Evolutionary conservation across 345 rosid genomes (phyloP).

Genomic region (Litchi chinensis): DNA sequence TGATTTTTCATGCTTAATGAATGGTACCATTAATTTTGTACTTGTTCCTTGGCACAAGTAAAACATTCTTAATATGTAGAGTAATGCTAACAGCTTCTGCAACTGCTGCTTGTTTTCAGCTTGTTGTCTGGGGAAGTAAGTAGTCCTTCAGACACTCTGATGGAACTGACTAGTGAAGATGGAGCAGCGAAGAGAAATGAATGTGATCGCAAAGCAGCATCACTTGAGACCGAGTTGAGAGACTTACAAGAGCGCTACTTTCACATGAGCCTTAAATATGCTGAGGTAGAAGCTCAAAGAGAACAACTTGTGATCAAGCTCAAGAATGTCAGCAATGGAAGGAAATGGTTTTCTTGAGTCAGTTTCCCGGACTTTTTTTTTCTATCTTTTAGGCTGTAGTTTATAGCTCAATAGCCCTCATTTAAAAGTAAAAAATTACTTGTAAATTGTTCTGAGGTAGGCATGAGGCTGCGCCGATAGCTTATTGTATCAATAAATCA

Average conservation of each 20-base stretch:
- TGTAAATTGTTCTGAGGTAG: not conserved
- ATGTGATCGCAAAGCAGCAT: constrained; percentile 6
- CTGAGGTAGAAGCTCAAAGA: constrained; percentile 57
- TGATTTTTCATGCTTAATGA: not conserved
- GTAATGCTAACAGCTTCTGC: not conserved
- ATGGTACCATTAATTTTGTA: not conserved
- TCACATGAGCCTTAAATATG: constrained; percentile 64
- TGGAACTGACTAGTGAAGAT: constrained; percentile 19
- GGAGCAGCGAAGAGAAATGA: constrained; percentile 10
- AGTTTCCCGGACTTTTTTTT: not conserved
- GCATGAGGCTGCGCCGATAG: not conserved
- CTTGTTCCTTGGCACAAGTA: not conserved
- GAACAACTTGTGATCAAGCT: constrained; percentile 50
- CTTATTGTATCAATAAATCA: not conserved
- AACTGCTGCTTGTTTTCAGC: constrained; percentile 31
- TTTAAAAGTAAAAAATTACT: not conserved
- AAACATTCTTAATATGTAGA: not conserved
- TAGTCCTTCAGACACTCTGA: constrained; percentile 13
- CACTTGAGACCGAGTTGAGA: constrained; percentile 46
- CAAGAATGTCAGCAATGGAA: constrained; percentile 34
- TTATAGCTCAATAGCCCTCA: not conserved
- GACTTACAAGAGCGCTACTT: constrained; percentile 53
- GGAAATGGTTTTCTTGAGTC: constrained; percentile 29
- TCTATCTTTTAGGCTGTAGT: not conserved
- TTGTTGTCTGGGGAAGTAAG: constrained; percentile 31